These are phyloP conservation scores for Sporothrix euskadiensis DNA, from an alignment of 2,329 filamentous ascomycete species.

Conservation along the genomic window DNA sequence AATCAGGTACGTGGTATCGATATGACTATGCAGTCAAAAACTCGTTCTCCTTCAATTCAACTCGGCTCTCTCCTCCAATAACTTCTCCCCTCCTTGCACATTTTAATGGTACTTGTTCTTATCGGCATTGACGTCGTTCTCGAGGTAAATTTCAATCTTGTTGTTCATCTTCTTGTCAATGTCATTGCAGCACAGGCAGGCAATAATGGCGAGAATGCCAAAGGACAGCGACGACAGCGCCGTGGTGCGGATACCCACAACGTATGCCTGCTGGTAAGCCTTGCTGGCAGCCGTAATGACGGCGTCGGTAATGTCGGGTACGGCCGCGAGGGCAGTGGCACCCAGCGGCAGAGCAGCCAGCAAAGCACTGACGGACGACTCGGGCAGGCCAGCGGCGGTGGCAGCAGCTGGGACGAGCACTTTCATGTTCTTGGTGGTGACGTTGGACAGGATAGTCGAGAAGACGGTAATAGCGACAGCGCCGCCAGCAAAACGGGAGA, in stretches of 20 bases:
- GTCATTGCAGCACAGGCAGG: slow-evolving; percentile 40
- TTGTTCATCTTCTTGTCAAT: slow-evolving; percentile 43
- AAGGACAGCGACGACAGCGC: slow-evolving; percentile 39
- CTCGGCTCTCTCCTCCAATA: neutral
- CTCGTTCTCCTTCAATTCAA: neutral
- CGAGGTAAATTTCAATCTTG: slow-evolving; percentile 43
- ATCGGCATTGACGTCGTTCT: slow-evolving; percentile 40
- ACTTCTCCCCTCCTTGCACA: neutral
- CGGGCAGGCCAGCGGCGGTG: slow-evolving; percentile 40
- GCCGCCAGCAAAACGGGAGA: slow-evolving; percentile 47
- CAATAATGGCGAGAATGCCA: slow-evolving; percentile 38
- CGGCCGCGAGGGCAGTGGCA: slow-evolving; percentile 34
- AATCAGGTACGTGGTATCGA: slow-evolving; percentile 1
- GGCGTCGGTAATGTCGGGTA: slow-evolving; percentile 36
- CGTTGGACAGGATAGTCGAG: slow-evolving; percentile 46
- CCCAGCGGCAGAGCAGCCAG: slow-evolving; percentile 37
- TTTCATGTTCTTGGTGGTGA: slow-evolving; percentile 37
- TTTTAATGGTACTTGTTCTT: slow-evolving; percentile 35
- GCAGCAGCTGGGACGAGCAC: slow-evolving; percentile 42
- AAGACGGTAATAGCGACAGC: slow-evolving; percentile 46
- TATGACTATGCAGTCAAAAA: neutral
- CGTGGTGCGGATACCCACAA: slow-evolving; percentile 37
- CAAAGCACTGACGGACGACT: slow-evolving; percentile 38
- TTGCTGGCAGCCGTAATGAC: slow-evolving; percentile 37
- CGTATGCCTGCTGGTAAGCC: slow-evolving; percentile 40